Base-by-base conservation (phyloP, 352 stramenopile genomes). In the Globisporangium canariense region DNA sequence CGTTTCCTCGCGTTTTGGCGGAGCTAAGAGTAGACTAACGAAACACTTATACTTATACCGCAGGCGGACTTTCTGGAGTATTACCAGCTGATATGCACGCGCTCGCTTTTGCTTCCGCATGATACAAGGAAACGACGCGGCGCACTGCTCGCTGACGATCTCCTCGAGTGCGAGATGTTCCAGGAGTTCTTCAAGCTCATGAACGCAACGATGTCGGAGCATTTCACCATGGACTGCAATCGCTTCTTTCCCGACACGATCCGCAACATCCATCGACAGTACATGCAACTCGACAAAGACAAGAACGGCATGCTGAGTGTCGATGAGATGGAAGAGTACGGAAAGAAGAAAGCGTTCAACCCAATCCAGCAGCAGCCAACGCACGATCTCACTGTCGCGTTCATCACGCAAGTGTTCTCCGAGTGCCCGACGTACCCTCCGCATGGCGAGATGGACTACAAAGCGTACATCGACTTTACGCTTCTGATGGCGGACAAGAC, bases 301-400 rank as follows among this genome's bases (percentile, higher is more conserved):
- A 76, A 79, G 50, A 89, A 88, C 60, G 79, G 79, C 13, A 70
- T 88, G 62, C 62, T 91, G 2, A 88, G 77, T 30, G 62, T 58
- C 6, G 62, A 56, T 8, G 82, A 91, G 58, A 54, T 91, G 13
- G 16, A 74, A 14, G 66, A 80, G 1, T 91, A 78, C 54, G 82
- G 82, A 22, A 89, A 89, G 65, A 88, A 88, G 70, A 74, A 75
- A 57, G 82, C 82, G 0, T 91, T 91, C 66, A 85, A 89, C 38
- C 73, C 75, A 1, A 54, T 69, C n/a, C 13, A 74, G 5, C 68
- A 70, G 20, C 73, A 67, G 28, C 81, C 79, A 1, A 85, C 76
- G 30, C 77, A 91, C 46, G 79, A 89, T 56, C 69, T 89, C 50
- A 91, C 82, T 1, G 53, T 46, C 16, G 77, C 68, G 22, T 89